Conservation (phyloP, 345 rosid genomes). For the Citrus unshiu region DNA sequence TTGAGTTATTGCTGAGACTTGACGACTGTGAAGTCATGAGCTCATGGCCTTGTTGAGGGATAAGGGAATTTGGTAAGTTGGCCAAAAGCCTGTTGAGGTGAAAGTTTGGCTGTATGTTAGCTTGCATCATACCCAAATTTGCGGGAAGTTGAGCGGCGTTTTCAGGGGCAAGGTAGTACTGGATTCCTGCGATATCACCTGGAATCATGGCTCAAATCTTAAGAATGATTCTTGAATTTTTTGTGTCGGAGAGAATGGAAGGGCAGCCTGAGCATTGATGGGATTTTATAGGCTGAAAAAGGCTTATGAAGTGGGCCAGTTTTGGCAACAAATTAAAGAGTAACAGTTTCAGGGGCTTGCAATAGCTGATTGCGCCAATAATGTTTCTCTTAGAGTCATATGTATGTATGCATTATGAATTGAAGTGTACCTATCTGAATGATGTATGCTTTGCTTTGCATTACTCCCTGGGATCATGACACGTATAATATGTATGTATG, state of each 20-base stretch:
- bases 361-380: constrained; percentile 15
- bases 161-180: constrained; percentile 38
- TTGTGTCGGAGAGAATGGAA: constrained; percentile 26
- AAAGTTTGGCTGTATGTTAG: constrained; percentile 35
- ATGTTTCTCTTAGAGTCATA: background rate
- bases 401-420: background rate
- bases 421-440: constrained; percentile 1
- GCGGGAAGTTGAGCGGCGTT: constrained; percentile 23
- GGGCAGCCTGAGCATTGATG: constrained; percentile 22
- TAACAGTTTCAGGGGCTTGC: constrained; percentile 21
- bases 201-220: constrained; percentile 40
- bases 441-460: background rate
- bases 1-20: constrained; percentile 63
- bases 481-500: background rate
- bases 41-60: constrained; percentile 32
- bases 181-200: constrained; percentile 48
- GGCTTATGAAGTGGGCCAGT: constrained; percentile 27
- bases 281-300: constrained; percentile 50
- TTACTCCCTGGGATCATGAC: background rate
- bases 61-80: constrained; percentile 33
- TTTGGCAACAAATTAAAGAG: constrained; percentile 12
- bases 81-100: constrained; percentile 38
- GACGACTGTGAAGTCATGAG: constrained; percentile 34
- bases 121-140: constrained; percentile 36
- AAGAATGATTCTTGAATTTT: constrained; percentile 4